Percentiles rank a stretch among this genome's conserved stretches.
phyloP scores from a whole-genome alignment of 148 eudicot genomes.

The Rhododendron ovatum region DNA sequence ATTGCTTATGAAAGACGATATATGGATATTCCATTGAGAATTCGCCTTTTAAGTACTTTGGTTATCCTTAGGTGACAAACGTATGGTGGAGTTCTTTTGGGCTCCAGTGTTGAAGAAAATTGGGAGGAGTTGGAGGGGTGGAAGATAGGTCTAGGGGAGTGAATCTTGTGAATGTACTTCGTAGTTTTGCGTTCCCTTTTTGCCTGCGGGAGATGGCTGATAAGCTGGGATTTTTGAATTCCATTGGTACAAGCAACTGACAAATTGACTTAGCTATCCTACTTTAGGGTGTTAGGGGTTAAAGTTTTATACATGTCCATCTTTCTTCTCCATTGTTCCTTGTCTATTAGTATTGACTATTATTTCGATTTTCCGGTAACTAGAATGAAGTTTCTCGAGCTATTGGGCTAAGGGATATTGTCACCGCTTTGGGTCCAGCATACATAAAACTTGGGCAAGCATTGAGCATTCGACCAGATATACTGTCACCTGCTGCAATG shows the following conservation, averaged over 20 bases:
- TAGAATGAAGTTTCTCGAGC: constrained; percentile 99
- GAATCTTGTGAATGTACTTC: not conserved
- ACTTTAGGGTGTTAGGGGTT: not conserved
- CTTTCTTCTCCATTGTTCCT: not conserved
- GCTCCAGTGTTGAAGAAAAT: not conserved
- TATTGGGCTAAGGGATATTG: constrained; percentile 93
- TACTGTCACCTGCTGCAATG: constrained; percentile 94
- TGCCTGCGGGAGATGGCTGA: not conserved
- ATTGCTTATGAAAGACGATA: not conserved
- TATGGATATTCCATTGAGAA: not conserved
- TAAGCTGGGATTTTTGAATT: not conserved
- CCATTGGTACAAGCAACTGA: not conserved
- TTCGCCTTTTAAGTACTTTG: not conserved
- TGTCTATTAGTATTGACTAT: constrained; percentile 1
- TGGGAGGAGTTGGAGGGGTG: not conserved
- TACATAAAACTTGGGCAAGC: constrained; percentile 99
- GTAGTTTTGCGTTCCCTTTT: not conserved
- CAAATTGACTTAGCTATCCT: not conserved
- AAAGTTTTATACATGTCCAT: not conserved
- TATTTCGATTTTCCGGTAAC: not conserved
- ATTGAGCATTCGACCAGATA: constrained; percentile 96
- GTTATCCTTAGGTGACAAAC: not conserved
- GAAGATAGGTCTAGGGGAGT: not conserved
- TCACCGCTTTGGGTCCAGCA: constrained; percentile 98
- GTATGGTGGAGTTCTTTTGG: not conserved